Base-by-base conservation (phyloP, 345 rosid genomes). In the Lepidium aucheri region DNA sequence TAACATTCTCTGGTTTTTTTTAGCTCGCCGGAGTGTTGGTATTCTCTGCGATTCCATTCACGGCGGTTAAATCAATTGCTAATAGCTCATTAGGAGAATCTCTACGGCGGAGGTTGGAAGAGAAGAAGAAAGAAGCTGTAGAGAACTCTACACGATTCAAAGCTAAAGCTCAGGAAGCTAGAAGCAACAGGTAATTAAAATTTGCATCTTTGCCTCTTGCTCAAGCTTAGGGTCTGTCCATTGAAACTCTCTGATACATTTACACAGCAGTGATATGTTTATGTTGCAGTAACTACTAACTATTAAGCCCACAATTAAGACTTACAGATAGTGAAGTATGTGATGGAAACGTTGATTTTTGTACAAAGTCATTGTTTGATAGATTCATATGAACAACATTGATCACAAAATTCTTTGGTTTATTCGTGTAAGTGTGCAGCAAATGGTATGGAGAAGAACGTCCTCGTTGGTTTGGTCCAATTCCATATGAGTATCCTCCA, bases 381-480 rank as follows among this genome's bases (percentile, higher is more conserved):
- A 32, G n/a, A 32, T 7, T 3, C 14, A 17, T 35, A 17, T 4
- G 4, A 36, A 38, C 36, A 7, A 41, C 42, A 24, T 69, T 28
- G 28, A 7, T 35, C 57, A 47, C 5, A 30, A 4, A 9, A 0
- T 55, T 44, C 20, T 13, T 17, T 67, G 68, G 68, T 34, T 65
- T 67, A 74, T 34, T 72, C 63, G 7, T 63, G 61, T 41, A 43
- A 47, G 60, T 67, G 32, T 41, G 75, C 89, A 92, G 97, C 80
- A 70, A 70, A 53, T 93, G 97, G 96, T 90, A 93, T 53, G 98
- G 98, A 63, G 84, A 86, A 70, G 82, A 75, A 28, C 90, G 97
- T 39, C 98, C 98, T 0, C 87, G 89, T 33, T 93, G 98, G 98
- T 91, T 93, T 76, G 98, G 97, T 70, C 94, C 97, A 40, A 77